phyloP scores from a whole-genome alignment of 352 stramenopile genomes.

The Pythium pyrilobum region DNA sequence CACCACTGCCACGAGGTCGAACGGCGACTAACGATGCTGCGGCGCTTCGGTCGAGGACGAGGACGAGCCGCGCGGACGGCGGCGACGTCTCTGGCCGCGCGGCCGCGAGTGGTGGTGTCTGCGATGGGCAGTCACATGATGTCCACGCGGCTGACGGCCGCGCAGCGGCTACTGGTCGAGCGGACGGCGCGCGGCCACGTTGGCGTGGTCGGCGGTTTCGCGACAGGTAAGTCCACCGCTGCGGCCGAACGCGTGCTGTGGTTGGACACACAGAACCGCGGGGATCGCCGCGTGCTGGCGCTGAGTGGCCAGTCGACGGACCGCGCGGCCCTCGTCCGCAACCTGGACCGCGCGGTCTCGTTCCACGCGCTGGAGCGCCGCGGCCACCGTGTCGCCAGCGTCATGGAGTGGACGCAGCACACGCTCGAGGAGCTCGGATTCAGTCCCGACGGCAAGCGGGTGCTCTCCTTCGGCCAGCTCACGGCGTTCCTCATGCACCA shows the following conservation, averaged over 20 bases:
- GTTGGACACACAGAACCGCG: conserved; percentile 1
- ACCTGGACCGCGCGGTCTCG: conserved; percentile 14
- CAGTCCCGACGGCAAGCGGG: conserved; percentile 25
- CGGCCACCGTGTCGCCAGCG: conserved; percentile 48
- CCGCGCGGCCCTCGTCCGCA: conserved; percentile 1
- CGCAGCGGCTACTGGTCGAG: background rate
- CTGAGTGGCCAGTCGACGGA: conserved; percentile 1
- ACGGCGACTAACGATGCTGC: no score
- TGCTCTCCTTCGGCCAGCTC: conserved; percentile 43
- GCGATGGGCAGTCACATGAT: no score
- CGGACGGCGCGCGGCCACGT: background rate
- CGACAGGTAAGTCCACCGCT: conserved; percentile 12
- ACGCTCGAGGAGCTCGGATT: conserved; percentile 54
- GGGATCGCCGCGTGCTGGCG: conserved; percentile 15
- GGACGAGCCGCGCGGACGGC: no score
- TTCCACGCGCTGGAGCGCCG: conserved; percentile 68
- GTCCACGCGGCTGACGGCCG: background rate
- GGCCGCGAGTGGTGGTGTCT: background rate
- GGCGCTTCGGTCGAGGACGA: no score
- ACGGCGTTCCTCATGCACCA: conserved; percentile 54
- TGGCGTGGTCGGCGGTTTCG: conserved; percentile 2
- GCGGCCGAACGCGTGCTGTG: conserved; percentile 18
- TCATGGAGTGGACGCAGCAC: conserved; percentile 61
- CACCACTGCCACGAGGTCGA: no score
- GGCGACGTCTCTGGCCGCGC: no score